Evolutionary conservation across 306 rosid genomes (phyloP).

Genomic region (Benincasa hispida): DNA sequence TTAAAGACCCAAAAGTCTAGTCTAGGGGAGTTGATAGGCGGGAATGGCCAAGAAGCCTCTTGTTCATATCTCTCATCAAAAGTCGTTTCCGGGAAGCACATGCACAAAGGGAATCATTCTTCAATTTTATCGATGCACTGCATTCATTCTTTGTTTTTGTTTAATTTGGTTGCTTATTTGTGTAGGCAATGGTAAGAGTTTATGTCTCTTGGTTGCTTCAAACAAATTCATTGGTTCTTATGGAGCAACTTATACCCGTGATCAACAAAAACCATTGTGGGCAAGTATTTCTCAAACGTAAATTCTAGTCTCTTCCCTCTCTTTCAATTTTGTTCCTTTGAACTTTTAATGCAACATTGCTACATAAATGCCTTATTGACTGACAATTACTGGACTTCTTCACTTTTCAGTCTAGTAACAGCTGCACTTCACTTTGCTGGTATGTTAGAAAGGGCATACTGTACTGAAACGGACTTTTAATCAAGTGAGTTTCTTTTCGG

Average conservation of each 20-base stretch:
- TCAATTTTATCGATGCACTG: too few relatives aligned
- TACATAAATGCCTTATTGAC: background rate
- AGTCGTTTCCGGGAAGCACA: too few relatives aligned
- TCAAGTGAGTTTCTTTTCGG: constrained; percentile 43
- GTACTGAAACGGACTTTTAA: constrained; percentile 96
- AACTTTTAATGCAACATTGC: background rate
- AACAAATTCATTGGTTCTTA: constrained; percentile 77
- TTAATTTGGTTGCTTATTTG: too few relatives aligned
- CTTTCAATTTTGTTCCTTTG: background rate
- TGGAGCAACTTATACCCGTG: constrained; percentile 49
- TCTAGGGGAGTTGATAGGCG: too few relatives aligned
- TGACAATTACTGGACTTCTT: constrained; percentile 2
- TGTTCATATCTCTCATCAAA: too few relatives aligned
- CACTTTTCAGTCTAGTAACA: constrained; percentile 58
- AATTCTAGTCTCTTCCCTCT: background rate
- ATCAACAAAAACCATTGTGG: constrained; percentile 31
- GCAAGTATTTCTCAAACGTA: constrained; percentile 40
- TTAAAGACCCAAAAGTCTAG: too few relatives aligned
- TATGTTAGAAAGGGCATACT: constrained; percentile 78
- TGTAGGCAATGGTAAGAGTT: too few relatives aligned
- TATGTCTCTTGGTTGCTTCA: too few relatives aligned
- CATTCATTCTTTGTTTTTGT: too few relatives aligned
- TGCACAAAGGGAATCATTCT: too few relatives aligned
- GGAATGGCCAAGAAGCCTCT: too few relatives aligned
- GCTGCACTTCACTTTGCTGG: constrained; percentile 73